Conservation (phyloP, 495 filamentous ascomycete genomes). For the Gamarada debralockiae region DNA sequence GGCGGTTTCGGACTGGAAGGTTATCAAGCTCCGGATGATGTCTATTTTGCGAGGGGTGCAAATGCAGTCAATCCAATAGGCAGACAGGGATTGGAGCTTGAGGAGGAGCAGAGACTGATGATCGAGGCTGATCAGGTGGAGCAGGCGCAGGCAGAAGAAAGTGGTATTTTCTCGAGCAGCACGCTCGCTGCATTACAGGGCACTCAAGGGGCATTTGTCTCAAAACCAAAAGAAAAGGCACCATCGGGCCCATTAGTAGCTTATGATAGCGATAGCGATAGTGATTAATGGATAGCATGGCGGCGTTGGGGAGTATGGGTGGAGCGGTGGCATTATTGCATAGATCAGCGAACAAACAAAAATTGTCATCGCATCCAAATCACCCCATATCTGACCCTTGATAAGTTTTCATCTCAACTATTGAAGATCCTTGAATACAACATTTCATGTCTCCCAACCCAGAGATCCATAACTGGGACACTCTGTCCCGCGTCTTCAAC, state of each 20-base stretch:
- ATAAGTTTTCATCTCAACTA: constrained; percentile 40
- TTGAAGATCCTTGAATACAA: constrained; percentile 98
- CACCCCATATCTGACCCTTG: too few relatives aligned
- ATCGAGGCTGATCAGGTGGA: constrained; percentile 47
- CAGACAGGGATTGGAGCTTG: constrained; percentile 43
- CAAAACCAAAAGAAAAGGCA: constrained; percentile 40
- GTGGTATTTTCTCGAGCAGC: constrained; percentile 75
- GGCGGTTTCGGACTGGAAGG: constrained; percentile 84
- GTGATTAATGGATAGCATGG: constrained; percentile 43
- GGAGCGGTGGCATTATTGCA: not conserved
- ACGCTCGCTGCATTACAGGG: constrained; percentile 70
- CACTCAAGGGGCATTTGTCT: constrained; percentile 42
- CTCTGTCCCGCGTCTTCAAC: constrained; percentile 82
- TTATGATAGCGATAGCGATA: constrained; percentile 89
- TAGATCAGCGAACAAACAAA: not conserved
- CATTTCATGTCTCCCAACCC: constrained; percentile 91
- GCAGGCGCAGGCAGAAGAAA: constrained; percentile 33
- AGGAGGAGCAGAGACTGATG: constrained; percentile 45
- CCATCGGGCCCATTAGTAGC: constrained; percentile 70
- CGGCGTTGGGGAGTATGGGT: constrained; percentile 7
- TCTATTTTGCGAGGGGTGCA: constrained; percentile 75
- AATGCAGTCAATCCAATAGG: constrained; percentile 57
- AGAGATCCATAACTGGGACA: constrained; percentile 85
- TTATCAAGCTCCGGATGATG: constrained; percentile 91
- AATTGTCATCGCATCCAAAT: too few relatives aligned